Percentiles rank a stretch among this genome's conserved stretches.
Conservation (phyloP, 176 grass and related monocot species). For the Elymus sibiricus region DNA sequence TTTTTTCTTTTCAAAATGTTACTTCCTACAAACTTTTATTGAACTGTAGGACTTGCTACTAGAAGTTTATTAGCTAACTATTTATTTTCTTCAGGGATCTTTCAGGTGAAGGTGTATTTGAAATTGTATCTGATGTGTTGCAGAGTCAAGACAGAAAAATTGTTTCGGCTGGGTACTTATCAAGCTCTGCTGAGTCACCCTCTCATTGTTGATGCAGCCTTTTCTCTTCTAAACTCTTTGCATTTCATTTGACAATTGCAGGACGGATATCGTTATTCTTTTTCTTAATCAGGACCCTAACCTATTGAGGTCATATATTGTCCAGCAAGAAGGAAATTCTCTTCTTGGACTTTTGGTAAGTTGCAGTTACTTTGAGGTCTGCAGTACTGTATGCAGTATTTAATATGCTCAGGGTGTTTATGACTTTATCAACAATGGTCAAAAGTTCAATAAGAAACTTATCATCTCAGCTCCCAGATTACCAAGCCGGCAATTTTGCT, state of each 20-base stretch:
- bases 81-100: constrained; percentile 74
- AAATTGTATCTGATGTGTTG: constrained; percentile 83
- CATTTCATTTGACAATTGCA: constrained; percentile 54
- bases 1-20: constrained; percentile 10
- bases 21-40: constrained; percentile 21
- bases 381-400: constrained; percentile 2
- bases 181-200: constrained; percentile 4
- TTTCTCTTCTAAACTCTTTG: constrained; percentile 8
- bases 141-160: constrained; percentile 88
- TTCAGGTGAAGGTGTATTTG: constrained; percentile 93
- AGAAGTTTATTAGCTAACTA: constrained; percentile 11
- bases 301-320: constrained; percentile 87
- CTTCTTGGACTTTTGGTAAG: constrained; percentile 96
- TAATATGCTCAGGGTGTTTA: neutral
- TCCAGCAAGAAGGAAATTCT: constrained; percentile 92
- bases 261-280: constrained; percentile 95
- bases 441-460: neutral
- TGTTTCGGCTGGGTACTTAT: constrained; percentile 87
- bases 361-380: neutral
- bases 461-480: neutral
- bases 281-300: constrained; percentile 98
- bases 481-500: neutral
- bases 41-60: neutral
- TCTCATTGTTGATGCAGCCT: neutral
- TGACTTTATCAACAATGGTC: neutral